Evolutionary conservation across 306 rosid species (phyloP).

Genomic region (Pueraria montana): DNA sequence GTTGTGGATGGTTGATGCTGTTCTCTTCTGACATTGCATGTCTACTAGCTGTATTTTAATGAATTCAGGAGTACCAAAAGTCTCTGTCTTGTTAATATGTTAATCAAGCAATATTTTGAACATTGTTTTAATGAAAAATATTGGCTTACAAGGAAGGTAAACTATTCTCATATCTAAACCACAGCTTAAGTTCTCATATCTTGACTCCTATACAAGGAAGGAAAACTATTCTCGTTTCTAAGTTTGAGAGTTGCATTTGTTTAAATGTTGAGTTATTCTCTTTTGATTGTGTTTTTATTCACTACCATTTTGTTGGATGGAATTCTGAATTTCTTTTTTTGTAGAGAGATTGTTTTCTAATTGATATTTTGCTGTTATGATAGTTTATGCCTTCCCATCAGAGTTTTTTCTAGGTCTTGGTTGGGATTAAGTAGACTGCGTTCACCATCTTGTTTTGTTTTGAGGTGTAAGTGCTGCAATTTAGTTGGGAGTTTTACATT

Average conservation of each 20-base stretch:
- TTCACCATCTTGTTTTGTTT: constrained; percentile 25
- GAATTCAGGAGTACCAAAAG: neutral
- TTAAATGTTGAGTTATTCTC: constrained; percentile 14
- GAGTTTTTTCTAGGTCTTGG: neutral
- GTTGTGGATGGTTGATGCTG: neutral
- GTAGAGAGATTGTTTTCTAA: neutral
- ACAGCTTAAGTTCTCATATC: constrained; percentile 8
- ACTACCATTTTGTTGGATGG: neutral
- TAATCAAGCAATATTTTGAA: constrained; percentile 3
- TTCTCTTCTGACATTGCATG: neutral
- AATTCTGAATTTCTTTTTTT: neutral
- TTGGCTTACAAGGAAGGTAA: constrained; percentile 21
- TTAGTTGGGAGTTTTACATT: constrained; percentile 9
- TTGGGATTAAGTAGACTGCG: neutral
- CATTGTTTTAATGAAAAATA: neutral
- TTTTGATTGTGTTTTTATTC: neutral
- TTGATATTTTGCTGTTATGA: neutral
- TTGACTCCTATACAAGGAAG: constrained; percentile 22
- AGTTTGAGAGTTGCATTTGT: neutral
- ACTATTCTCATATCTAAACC: neutral
- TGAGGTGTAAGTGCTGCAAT: constrained; percentile 3
- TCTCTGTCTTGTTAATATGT: neutral
- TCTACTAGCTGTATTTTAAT: constrained; percentile 3
- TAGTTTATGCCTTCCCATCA: constrained; percentile 5
- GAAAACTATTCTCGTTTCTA: neutral